A percentile compares a stretch with the other conserved stretches of the same genome.
These are phyloP conservation scores for Mortierella sp. DNA, from an alignment of 371 early-diverging fungal species.

Conservation along the genomic window DNA sequence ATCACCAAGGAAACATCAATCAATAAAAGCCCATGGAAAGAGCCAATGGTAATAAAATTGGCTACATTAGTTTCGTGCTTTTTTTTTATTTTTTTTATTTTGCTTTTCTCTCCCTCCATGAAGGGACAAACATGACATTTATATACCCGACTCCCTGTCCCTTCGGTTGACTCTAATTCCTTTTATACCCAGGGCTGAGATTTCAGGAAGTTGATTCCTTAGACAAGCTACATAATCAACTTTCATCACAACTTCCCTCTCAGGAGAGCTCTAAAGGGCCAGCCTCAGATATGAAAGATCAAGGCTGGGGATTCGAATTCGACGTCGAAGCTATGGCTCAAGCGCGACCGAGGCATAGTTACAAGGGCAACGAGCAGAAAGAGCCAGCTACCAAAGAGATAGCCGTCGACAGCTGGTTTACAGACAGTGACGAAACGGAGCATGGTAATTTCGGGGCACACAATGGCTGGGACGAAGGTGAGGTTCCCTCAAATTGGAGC, in stretches of 20 bases:
- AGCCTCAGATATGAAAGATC: neutral
- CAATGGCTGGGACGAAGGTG: neutral
- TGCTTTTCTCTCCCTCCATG: too few species aligned
- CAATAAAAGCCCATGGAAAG: neutral
- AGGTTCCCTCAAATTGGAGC: neutral
- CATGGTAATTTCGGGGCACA: neutral
- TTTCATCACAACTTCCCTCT: too few species aligned
- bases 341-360: neutral
- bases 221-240: too few species aligned
- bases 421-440: neutral
- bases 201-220: too few species aligned
- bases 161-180: too few species aligned
- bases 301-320: neutral
- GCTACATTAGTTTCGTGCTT: too few species aligned
- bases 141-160: too few species aligned
- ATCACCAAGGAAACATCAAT: neutral
- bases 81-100: too few species aligned
- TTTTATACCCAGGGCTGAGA: too few species aligned
- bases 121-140: too few species aligned
- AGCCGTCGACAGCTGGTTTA: slow-evolving; percentile 1
- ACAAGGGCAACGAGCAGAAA: neutral
- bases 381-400: neutral
- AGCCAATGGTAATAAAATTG: neutral
- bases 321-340: slow-evolving; percentile 14
- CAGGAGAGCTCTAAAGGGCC: too few species aligned